Evolutionary conservation across 1,284 basidiomycete species (phyloP), one percentile per base, ranked within the genome.

Genomic region (Moesziomyces parantarcticus): DNA sequence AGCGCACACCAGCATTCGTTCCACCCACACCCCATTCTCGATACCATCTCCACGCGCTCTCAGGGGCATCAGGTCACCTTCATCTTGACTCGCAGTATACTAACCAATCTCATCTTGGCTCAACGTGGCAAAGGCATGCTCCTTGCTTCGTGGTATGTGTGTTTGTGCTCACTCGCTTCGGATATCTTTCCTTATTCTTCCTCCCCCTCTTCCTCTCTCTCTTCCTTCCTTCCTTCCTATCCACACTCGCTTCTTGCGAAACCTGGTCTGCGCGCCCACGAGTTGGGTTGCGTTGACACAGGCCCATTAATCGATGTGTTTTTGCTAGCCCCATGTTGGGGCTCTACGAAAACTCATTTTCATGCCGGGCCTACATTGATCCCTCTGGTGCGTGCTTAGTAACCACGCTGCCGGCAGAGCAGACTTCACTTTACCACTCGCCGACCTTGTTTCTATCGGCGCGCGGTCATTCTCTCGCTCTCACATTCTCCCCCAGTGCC

Each of bases 241-340:
- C 39, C 20, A 26, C 21, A 13, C 10, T 32, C 29, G 29, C 29
- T 32, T 32, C 29, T 11, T 32, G 29, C 29, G 29, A 32, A 9
- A 32, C 29, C 29, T 32, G 10, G 41, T 29, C 20, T 41, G 11
- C 34, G n/a, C 20, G 6, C 14, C 36, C 36, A 39, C 36, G 36
- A 18, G 36, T 18, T 39, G 36, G 36, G 36, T 39, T 16, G 13
- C 16, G 23, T 25, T 11, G 18, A 14, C 23, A 29, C 50, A 18
- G 63, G 76, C 75, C 76, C 76, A 72, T 77, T 79, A 79, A 79
- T 79, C 77, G 61, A 72, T 75, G 68, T 52, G 54, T 67, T 55
- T 62, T 66, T 36, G 59, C 49, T 14, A 16, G 18, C 29, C 42
- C 59, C 36, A 39, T 39, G 36, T n/a, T 39, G 36, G 36, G 16